Percentiles rank a stretch among this genome's conserved stretches.
Conservation (phyloP, 2,329 filamentous ascomycete species). For the Thermoascus crustaceus region DNA sequence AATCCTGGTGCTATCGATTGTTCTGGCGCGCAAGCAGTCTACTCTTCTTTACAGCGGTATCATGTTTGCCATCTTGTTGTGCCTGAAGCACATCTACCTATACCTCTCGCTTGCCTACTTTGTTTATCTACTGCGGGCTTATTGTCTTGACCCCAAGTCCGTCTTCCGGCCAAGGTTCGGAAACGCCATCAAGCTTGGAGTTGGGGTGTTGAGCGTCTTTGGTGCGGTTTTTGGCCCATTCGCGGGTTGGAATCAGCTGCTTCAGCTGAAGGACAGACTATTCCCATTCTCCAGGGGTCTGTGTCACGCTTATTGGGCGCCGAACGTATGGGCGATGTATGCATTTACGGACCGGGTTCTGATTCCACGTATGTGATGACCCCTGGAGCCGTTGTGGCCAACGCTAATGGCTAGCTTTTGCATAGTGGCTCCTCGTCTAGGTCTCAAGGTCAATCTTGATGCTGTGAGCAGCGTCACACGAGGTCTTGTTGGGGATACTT, state of each 20-base stretch:
- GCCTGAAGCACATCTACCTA: slow-evolving; percentile 96
- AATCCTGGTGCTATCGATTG: slow-evolving; percentile 75
- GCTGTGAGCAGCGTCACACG: slow-evolving; percentile 85
- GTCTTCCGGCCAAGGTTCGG: slow-evolving; percentile 66
- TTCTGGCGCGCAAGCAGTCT: slow-evolving; percentile 67
- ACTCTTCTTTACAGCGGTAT: slow-evolving; percentile 71
- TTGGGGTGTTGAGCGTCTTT: slow-evolving; percentile 63
- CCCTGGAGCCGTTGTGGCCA: neutral
- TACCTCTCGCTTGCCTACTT: slow-evolving; percentile 96
- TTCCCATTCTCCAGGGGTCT: slow-evolving; percentile 92
- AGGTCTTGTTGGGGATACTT: slow-evolving; percentile 84
- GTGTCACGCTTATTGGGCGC: slow-evolving; percentile 97
- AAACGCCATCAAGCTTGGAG: slow-evolving; percentile 77
- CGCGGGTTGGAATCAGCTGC: slow-evolving; percentile 67
- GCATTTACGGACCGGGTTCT: slow-evolving; percentile 79
- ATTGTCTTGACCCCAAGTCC: slow-evolving; percentile 73
- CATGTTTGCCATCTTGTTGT: slow-evolving; percentile 75
- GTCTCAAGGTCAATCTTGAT: slow-evolving; percentile 61
- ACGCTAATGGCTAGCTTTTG: slow-evolving; percentile 23
- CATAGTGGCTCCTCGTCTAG: slow-evolving; percentile 71
- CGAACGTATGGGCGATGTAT: slow-evolving; percentile 95
- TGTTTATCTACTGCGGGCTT: slow-evolving; percentile 78
- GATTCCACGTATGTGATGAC: slow-evolving; percentile 60
- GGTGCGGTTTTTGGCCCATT: slow-evolving; percentile 85
- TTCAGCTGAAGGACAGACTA: slow-evolving; percentile 72